Evolutionary conservation across 1,284 basidiomycete genomes (phyloP).

Genomic region (Moniliophthora roreri): DNA sequence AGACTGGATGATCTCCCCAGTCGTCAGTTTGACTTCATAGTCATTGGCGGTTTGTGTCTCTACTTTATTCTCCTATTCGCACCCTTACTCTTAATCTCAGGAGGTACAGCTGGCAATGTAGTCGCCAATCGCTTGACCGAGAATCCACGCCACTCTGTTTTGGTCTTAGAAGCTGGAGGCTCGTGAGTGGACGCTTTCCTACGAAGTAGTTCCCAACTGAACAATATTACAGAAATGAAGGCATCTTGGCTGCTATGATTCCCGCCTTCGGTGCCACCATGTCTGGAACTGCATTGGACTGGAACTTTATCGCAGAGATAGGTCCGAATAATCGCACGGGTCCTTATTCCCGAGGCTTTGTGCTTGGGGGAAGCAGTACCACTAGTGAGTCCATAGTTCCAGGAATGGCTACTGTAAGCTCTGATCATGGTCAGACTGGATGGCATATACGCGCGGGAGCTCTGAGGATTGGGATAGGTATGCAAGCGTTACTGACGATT

Average conservation of each 20-base stretch:
- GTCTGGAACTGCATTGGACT: not conserved
- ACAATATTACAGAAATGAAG: not conserved
- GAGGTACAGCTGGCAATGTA: conserved; percentile 8
- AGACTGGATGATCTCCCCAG: not conserved
- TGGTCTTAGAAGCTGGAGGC: conserved; percentile 13
- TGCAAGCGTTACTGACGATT: conserved; percentile 33
- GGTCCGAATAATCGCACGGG: conserved; percentile 17
- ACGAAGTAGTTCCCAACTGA: not conserved
- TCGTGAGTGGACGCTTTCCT: not conserved
- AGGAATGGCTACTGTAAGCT: too few species aligned
- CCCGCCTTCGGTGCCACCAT: not conserved
- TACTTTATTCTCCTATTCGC: not conserved
- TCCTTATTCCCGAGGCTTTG: conserved; percentile 20
- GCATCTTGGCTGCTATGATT: not conserved
- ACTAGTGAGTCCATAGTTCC: conserved; percentile 19
- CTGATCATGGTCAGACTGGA: conserved; percentile 26
- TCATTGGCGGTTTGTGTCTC: conserved; percentile 10
- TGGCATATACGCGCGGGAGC: conserved; percentile 37
- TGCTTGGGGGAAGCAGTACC: conserved; percentile 24
- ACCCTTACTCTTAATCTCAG: not conserved
- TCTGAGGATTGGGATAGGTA: conserved; percentile 35
- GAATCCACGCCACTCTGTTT: conserved; percentile 1
- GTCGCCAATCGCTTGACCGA: conserved; percentile 11
- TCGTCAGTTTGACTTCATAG: conserved; percentile 9
- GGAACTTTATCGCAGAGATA: conserved; percentile 16